Conservation (phyloP, 768 basidiomycete genomes). For the Gloeostereum incarnatum region DNA sequence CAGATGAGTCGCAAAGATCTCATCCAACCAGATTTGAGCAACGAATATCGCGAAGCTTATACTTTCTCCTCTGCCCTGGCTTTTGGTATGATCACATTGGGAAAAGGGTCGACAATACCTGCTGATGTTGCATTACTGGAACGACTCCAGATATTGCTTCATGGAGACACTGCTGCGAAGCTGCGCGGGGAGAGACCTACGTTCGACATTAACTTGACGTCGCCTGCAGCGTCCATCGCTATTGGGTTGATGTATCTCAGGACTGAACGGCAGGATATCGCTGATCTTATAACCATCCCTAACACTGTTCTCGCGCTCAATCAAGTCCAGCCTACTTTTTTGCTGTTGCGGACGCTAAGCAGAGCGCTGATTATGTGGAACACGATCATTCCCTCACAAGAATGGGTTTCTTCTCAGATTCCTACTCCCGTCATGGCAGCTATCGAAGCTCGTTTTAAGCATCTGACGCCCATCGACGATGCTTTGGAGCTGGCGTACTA, state of each 20-base stretch:
- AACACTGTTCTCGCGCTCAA: slow-evolving; percentile 73
- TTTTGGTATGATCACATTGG: slow-evolving; percentile 96
- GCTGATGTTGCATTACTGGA: slow-evolving; percentile 66
- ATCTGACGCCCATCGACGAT: slow-evolving; percentile 47
- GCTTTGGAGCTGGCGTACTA: slow-evolving; percentile 84
- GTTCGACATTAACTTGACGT: slow-evolving; percentile 86
- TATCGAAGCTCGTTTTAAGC: slow-evolving; percentile 40
- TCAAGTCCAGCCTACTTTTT: slow-evolving; percentile 79
- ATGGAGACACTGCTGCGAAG: slow-evolving; percentile 51
- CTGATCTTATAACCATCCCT: slow-evolving; percentile 78
- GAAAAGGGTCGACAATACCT: slow-evolving; percentile 69
- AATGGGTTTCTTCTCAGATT: slow-evolving; percentile 67
- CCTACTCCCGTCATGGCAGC: slow-evolving; percentile 57
- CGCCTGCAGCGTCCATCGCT: slow-evolving; percentile 85
- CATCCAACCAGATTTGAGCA: slow-evolving; percentile 73
- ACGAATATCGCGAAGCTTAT: slow-evolving; percentile 89
- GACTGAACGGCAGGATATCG: slow-evolving; percentile 77
- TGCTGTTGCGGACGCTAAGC: slow-evolving; percentile 74
- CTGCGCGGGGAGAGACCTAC: slow-evolving; percentile 27
- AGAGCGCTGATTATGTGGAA: slow-evolving; percentile 85
- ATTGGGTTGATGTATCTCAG: slow-evolving; percentile 90
- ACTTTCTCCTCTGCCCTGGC: slow-evolving; percentile 82
- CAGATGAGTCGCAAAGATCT: slow-evolving; percentile 78
- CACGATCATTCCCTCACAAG: slow-evolving; percentile 54
- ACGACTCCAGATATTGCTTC: slow-evolving; percentile 65